Percentiles rank a stretch among this genome's conserved stretches.
These are phyloP conservation scores for Salix viminalis DNA, from an alignment of 345 rosid species.

Conservation along the genomic window DNA sequence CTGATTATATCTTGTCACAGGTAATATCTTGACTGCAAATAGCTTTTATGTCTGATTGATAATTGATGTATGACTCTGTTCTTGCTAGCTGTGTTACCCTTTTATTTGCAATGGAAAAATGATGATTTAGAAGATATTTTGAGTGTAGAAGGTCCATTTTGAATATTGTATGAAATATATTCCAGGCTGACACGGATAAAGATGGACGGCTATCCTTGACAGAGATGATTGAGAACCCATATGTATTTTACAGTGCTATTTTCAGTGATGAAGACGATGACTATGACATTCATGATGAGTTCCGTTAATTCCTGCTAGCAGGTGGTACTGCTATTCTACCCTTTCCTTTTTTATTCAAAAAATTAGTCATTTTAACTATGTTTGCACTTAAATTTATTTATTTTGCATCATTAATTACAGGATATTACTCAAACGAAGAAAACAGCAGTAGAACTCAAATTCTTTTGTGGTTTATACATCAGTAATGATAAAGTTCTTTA, in stretches of 20 bases:
- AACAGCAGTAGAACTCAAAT: neutral
- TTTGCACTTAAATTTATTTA: neutral
- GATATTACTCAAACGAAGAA: neutral
- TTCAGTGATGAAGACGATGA: constrained; percentile 73
- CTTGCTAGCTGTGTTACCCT: neutral
- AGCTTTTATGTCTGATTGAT: neutral
- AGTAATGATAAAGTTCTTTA: neutral
- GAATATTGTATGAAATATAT: neutral
- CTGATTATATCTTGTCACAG: constrained; percentile 85
- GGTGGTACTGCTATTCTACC: neutral
- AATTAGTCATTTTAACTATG: neutral
- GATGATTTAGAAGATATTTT: neutral
- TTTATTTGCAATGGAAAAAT: neutral
- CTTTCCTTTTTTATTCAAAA: too few relatives aligned
- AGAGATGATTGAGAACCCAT: constrained; percentile 93
- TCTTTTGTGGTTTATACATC: neutral
- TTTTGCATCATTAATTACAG: neutral
- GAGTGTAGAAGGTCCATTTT: neutral
- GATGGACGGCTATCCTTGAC: constrained; percentile 67
- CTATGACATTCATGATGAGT: constrained; percentile 72
- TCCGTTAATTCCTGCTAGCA: constrained; percentile 45
- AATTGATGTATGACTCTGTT: neutral
- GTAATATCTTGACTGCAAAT: constrained; percentile 31
- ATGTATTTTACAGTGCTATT: constrained; percentile 87
- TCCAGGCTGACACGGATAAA: constrained; percentile 86